phyloP scores from a whole-genome alignment of 129 eudicot genomes.

The Escallonia herrerae region DNA sequence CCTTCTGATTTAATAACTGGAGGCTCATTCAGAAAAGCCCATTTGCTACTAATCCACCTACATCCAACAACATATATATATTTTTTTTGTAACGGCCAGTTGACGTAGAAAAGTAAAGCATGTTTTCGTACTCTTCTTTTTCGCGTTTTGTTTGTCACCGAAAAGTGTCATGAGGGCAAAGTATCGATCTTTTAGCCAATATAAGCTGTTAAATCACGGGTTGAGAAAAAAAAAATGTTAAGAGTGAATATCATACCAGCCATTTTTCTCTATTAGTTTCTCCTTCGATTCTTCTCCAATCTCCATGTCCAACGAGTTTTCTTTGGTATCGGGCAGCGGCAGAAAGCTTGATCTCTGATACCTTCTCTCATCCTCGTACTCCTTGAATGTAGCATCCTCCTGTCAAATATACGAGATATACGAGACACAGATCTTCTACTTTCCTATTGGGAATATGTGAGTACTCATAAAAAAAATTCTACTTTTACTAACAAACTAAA shows the following conservation, averaged over 20 bases:
- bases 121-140: background rate
- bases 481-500: no score
- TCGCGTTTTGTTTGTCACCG: background rate
- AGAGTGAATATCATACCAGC: background rate
- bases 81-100: no score
- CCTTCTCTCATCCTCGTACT: background rate
- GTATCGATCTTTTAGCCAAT: background rate
- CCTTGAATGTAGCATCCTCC: background rate
- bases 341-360: background rate
- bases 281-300: background rate
- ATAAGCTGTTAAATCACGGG: background rate
- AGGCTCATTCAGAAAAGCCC: conserved; percentile 72
- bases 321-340: background rate
- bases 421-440: no score
- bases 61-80: background rate
- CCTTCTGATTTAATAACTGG: conserved; percentile 56
- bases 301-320: background rate
- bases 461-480: no score
- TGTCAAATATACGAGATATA: background rate
- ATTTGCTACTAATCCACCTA: conserved; percentile 36
- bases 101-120: background rate
- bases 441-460: no score
- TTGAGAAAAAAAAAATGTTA: background rate
- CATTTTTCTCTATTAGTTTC: background rate
- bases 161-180: background rate